Conservation (phyloP, 805 yeast species). For the Kregervanrija fluxuum region DNA sequence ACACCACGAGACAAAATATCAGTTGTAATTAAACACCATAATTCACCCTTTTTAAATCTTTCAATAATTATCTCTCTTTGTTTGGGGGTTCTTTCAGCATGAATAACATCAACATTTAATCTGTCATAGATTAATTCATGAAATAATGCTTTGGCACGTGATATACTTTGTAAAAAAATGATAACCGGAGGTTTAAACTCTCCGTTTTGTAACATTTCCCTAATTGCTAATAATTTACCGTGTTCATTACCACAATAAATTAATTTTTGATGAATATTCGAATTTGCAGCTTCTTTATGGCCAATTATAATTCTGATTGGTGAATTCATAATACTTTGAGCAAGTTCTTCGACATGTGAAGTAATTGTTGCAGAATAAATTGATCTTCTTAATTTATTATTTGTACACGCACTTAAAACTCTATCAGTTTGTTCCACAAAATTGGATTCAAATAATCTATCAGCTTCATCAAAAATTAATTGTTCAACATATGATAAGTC, state of each 20-base stretch:
- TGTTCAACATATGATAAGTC: conserved; percentile 62
- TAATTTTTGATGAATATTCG: conserved; percentile 73
- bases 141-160: conserved; percentile 90
- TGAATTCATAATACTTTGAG: conserved; percentile 75
- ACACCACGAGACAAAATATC: conserved; percentile 96
- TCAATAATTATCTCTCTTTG: conserved; percentile 85
- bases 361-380: conserved; percentile 96
- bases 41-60: conserved; percentile 79
- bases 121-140: conserved; percentile 90
- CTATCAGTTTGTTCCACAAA: conserved; percentile 89
- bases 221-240: conserved; percentile 87
- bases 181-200: conserved; percentile 89
- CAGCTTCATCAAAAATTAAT: conserved; percentile 92
- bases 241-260: conserved; percentile 89
- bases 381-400: conserved; percentile 52
- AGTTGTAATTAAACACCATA: conserved; percentile 95
- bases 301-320: conserved; percentile 87
- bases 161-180: conserved; percentile 84
- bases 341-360: conserved; percentile 84
- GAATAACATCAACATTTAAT: conserved; percentile 90
- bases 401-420: conserved; percentile 54
- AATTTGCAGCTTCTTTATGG: conserved; percentile 87
- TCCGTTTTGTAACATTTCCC: conserved; percentile 80
- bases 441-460: conserved; percentile 78
- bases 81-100: conserved; percentile 83